phyloP scores from a whole-genome alignment of 2,329 filamentous ascomycete species.

The Aspergillus sp. region DNA sequence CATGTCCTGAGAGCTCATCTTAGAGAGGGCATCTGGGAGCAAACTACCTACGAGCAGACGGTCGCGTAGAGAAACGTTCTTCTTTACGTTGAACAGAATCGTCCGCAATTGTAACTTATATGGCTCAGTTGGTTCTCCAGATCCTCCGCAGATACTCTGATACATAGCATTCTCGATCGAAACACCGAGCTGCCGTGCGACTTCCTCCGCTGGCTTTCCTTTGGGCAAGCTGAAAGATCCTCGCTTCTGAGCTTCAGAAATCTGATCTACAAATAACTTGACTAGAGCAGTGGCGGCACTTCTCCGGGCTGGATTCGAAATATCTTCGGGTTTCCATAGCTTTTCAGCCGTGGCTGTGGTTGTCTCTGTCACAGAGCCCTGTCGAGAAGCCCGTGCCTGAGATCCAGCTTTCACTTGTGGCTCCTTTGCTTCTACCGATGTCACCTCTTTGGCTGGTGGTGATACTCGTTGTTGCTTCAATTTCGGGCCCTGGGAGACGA shows the following conservation, averaged over 20 bases:
- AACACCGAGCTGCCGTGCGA: constrained; percentile 67
- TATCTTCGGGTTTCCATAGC: constrained; percentile 38
- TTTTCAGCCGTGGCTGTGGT: constrained; percentile 27
- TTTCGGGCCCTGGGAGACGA: constrained; percentile 31
- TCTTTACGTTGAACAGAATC: constrained; percentile 82
- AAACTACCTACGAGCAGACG: constrained; percentile 70
- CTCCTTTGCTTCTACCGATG: constrained; percentile 18
- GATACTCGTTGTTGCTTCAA: constrained; percentile 38
- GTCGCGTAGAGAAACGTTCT: constrained; percentile 72
- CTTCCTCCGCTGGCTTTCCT: constrained; percentile 57
- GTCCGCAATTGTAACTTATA: constrained; percentile 66
- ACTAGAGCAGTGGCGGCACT: constrained; percentile 65
- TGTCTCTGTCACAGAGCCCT: constrained; percentile 25
- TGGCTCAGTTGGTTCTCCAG: constrained; percentile 49
- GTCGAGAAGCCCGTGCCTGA: constrained; percentile 20
- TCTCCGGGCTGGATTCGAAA: constrained; percentile 61
- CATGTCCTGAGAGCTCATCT: constrained; percentile 86
- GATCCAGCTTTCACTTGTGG: constrained; percentile 29
- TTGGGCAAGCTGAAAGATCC: constrained; percentile 59
- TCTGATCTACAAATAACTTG: constrained; percentile 63
- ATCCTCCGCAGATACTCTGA: constrained; percentile 45
- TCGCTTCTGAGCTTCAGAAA: constrained; percentile 63
- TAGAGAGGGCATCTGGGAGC: constrained; percentile 70
- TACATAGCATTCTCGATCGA: constrained; percentile 71
- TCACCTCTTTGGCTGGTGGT: constrained; percentile 16